Evolutionary conservation across 768 basidiomycete genomes (phyloP).

Genomic region (Russula vinacea): DNA sequence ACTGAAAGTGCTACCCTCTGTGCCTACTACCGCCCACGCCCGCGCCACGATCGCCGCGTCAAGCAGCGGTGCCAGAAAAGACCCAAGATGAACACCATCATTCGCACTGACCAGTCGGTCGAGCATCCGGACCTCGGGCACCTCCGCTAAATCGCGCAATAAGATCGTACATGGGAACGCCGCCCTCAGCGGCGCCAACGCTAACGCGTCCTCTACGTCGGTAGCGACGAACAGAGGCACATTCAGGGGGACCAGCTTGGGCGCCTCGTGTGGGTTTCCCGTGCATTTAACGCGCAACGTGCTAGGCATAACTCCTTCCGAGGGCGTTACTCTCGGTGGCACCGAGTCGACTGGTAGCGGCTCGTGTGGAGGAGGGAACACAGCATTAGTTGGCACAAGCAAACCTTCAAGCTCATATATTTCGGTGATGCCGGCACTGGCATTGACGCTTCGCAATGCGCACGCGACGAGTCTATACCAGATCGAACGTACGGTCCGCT

Average conservation of each 20-base stretch:
- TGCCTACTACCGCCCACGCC: constrained; percentile 60
- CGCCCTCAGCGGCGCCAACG: constrained; percentile 44
- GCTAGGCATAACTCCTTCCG: not conserved
- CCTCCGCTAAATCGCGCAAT: constrained; percentile 41
- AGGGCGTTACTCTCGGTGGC: constrained; percentile 27
- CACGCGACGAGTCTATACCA: constrained; percentile 59
- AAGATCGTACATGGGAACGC: constrained; percentile 66
- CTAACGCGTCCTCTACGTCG: constrained; percentile 45
- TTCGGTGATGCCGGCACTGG: constrained; percentile 1
- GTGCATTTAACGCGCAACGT: constrained; percentile 39
- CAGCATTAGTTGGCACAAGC: constrained; percentile 21
- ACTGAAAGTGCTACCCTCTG: constrained; percentile 74
- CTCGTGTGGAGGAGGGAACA: constrained; percentile 32
- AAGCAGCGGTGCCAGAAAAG: constrained; percentile 57
- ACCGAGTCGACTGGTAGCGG: constrained; percentile 29
- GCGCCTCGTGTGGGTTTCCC: constrained; percentile 38
- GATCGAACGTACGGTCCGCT: constrained; percentile 43
- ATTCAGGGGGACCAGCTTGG: constrained; percentile 45
- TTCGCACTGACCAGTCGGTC: constrained; percentile 38
- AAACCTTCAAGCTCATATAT: constrained; percentile 19
- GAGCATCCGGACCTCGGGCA: constrained; percentile 15
- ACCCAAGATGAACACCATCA: constrained; percentile 48
- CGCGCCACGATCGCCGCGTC: constrained; percentile 67
- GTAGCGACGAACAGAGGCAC: constrained; percentile 65
- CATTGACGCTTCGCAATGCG: constrained; percentile 39